phyloP scores from a whole-genome alignment of 2,329 filamentous ascomycete genomes.

The Chaetomium olivaceum region DNA sequence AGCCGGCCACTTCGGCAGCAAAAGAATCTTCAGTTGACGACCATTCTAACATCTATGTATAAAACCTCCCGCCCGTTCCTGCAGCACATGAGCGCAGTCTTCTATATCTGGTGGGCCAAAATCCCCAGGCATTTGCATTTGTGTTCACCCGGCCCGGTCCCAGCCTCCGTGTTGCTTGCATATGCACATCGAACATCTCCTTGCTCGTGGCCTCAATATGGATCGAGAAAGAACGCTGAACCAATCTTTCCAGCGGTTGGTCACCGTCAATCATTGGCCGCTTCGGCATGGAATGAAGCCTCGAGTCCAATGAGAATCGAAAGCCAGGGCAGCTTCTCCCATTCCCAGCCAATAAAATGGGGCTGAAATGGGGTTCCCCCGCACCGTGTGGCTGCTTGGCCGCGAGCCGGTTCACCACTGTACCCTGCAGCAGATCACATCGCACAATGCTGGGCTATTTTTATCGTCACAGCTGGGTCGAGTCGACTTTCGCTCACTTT shows the following conservation, averaged over 20 bases:
- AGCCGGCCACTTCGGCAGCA: background rate
- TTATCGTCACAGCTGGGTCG: constrained; percentile 6
- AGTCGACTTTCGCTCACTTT: background rate
- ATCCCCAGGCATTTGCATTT: background rate
- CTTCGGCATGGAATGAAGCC: background rate
- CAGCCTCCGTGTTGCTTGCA: constrained; percentile 24
- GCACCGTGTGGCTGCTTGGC: background rate
- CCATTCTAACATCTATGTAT: background rate
- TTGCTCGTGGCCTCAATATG: constrained; percentile 6
- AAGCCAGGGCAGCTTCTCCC: background rate
- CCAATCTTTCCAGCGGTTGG: constrained; percentile 16
- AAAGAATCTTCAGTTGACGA: background rate
- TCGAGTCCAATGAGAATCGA: constrained; percentile 5
- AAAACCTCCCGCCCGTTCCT: background rate
- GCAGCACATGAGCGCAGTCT: background rate
- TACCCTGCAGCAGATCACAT: background rate
- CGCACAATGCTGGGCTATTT: constrained; percentile 7
- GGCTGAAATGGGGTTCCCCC: background rate
- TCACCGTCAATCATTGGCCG: constrained; percentile 15
- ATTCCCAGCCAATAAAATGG: background rate
- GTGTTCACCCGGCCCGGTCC: constrained; percentile 19
- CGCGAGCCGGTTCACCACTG: background rate
- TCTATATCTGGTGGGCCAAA: background rate
- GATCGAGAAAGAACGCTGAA: background rate
- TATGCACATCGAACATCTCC: constrained; percentile 25